Base-by-base conservation (phyloP, 2,329 filamentous ascomycete genomes). In the Aureobasidium zeae region DNA sequence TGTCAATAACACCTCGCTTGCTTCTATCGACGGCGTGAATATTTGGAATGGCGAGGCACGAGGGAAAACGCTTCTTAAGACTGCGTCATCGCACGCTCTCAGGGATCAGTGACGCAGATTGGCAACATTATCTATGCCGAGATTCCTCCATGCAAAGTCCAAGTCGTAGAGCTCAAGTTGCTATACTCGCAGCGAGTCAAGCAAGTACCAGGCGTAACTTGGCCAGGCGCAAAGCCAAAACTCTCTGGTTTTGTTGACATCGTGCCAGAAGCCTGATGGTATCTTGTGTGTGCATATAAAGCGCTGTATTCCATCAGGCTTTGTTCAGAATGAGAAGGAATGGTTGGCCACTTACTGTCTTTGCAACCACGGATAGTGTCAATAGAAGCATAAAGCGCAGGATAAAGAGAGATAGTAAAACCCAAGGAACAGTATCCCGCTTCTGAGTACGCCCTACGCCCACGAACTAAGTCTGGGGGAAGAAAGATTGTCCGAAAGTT, bases 131-230 rank as follows among this genome's bases (percentile, higher is more conserved):
- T n/a, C n/a, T n/a, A n/a, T n/a, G n/a, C n/a, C n/a, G n/a, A n/a
- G n/a, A n/a, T n/a, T n/a, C n/a, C n/a, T n/a, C n/a, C n/a, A n/a
- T n/a, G n/a, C n/a, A n/a, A n/a, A n/a, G n/a, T n/a, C n/a, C n/a
- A n/a, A n/a, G n/a, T n/a, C n/a, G n/a, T n/a, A n/a, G n/a, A n/a
- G n/a, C n/a, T n/a, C n/a, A n/a, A n/a, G n/a, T n/a, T n/a, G n/a
- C n/a, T n/a, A n/a, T n/a, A n/a, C n/a, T n/a, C n/a, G n/a, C n/a
- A n/a, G n/a, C n/a, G n/a, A n/a, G n/a, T n/a, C n/a, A n/a, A n/a
- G n/a, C n/a, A n/a, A n/a, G n/a, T n/a, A n/a, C n/a, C n/a, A 0
- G 89, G 84, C 5, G 86, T 87, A 2, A 94, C 83, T 65, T 96
- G 89, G 53, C 87, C 86, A 57, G 78, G 83, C 43, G 85, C 78